Evolutionary conservation across 176 grass and related monocot species (phyloP), one percentile per base, ranked within the genome.

Genomic region (Cymbopogon citratus): DNA sequence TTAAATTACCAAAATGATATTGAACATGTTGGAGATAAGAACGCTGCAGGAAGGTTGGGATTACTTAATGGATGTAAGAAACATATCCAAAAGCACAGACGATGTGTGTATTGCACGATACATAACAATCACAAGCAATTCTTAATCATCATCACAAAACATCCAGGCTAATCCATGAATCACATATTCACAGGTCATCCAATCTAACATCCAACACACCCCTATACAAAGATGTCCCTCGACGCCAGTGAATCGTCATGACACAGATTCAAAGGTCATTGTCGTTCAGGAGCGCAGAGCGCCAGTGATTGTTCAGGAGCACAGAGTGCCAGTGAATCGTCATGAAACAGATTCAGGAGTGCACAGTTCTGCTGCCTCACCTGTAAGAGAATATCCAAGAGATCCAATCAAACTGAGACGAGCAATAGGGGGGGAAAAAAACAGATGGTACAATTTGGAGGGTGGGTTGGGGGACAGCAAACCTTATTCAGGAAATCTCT

Each of bases 401-500:
- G 27, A 36, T 52, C 16, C 3, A 86, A 83, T 52, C 4, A 83
- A 79, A 76, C 48, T 5, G 43, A 60, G 73, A 80, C 15, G 18
- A 38, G 81, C 44, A 46, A 26, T 34, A 71, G 46, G n/a, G n/a
- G n/a, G n/a, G n/a, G n/a, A n/a, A 19, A 46, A 11, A 24, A 80
- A 78, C n/a, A 18, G 16, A 27, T 4, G 0, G n/a, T 27, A 52
- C 12, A 67, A 52, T 52, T 52, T 64, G 3, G 11, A 57, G 33
- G 41, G 41, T 4, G 48, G 2, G 48, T 24, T 1, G 16, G 1
- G 3, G 21, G 49, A 1, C 25, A 40, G 21, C 59, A 21, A 56
- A 94, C 92, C 86, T 94, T 86, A 69, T 86, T 70, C 5, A 91
- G 46, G 41, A 11, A n/a, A 56, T 75, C 76, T 43, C 51, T 74